These are phyloP conservation scores for Pichia sp. DNA, from an alignment of 1,139 yeast species.

Conservation along the genomic window DNA sequence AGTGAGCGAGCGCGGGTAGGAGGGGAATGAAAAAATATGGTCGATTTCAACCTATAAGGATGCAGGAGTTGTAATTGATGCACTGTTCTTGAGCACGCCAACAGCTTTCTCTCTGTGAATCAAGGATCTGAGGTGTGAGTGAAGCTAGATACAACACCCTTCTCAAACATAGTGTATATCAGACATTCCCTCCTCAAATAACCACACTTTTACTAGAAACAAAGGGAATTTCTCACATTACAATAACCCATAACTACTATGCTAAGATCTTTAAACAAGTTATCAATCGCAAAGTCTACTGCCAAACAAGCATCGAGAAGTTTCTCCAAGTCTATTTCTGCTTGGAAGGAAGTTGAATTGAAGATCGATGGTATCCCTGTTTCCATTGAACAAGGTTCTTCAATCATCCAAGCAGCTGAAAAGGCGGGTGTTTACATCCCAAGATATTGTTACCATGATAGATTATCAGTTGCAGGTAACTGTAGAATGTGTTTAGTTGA, in stretches of 20 bases:
- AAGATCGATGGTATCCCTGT: slow-evolving; percentile 76
- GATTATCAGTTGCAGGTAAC: slow-evolving; percentile 88
- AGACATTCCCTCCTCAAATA: not conserved
- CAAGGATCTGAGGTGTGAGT: not conserved
- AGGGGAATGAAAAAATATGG: not conserved
- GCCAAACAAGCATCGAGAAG: slow-evolving; percentile 13
- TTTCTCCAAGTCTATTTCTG: slow-evolving; percentile 8
- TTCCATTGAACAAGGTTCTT: slow-evolving; percentile 77
- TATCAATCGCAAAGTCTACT: slow-evolving; percentile 10
- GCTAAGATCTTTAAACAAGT: slow-evolving; percentile 15
- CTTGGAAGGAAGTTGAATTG: slow-evolving; percentile 50
- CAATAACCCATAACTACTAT: slow-evolving; percentile 3
- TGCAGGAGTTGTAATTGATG: not conserved
- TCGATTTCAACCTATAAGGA: not conserved
- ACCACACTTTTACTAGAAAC: not conserved
- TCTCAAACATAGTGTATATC: not conserved
- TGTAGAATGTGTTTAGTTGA: slow-evolving; percentile 93
- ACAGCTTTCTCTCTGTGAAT: slow-evolving; percentile 1
- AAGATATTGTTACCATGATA: slow-evolving; percentile 87
- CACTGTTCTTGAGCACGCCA: not conserved
- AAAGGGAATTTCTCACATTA: not conserved
- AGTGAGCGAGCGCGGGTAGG: no score
- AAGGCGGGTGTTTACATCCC: slow-evolving; percentile 86
- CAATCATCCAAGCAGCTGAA: slow-evolving; percentile 87
- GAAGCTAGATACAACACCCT: not conserved